Evolutionary conservation across 768 basidiomycete species (phyloP), one percentile per base, ranked within the genome.

Genomic region (Lenzites betulinus): DNA sequence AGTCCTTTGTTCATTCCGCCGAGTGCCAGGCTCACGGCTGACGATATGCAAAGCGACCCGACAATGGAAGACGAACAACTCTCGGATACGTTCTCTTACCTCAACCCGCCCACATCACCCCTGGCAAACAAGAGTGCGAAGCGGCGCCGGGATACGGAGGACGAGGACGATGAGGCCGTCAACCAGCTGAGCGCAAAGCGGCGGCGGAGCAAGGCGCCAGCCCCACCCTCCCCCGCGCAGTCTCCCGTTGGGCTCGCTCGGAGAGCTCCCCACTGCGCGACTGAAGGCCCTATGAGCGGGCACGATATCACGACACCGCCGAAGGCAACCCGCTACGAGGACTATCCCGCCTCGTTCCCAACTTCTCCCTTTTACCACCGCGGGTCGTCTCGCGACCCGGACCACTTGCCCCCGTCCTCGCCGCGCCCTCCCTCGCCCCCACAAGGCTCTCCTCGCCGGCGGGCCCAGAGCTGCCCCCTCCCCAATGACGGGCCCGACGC

Each of bases 81-180:
- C n/a, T 57, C 55, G 6, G 55, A 57, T 20, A 42, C 39, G 13
- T 26, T 57, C 8, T 59, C 58, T 6, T 52, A 55, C 35, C 8
- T 30, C 33, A 51, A 53, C 13, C 48, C 60, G 20, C 42, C 33
- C 13, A 62, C 53, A 12, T 57, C 60, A 16, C 54, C 59, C n/a
- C 20, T 47, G 1, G 42, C 52, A 2, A 9, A 16, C 39, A 44
- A 33, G 0, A 52, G 48, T 28, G 49, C 30, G 3, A 51, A 51
- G 51, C 39, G 49, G 5, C 57, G 49, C 41, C 39, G 41, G 18
- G 33, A 35, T 20, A 9, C 30, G 39, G 43, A 33, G 26, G 51
- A 51, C 9, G 8, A 33, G 2, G 18, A 16, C 7, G 26, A 15
- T 3, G 15, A 7, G 5, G 25, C 56, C 1, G 30, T n/a, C n/a